A percentile compares a stretch with the other conserved stretches of the same genome.
Conservation (phyloP, 129 eudicot species). For the Lactuca saligna region DNA sequence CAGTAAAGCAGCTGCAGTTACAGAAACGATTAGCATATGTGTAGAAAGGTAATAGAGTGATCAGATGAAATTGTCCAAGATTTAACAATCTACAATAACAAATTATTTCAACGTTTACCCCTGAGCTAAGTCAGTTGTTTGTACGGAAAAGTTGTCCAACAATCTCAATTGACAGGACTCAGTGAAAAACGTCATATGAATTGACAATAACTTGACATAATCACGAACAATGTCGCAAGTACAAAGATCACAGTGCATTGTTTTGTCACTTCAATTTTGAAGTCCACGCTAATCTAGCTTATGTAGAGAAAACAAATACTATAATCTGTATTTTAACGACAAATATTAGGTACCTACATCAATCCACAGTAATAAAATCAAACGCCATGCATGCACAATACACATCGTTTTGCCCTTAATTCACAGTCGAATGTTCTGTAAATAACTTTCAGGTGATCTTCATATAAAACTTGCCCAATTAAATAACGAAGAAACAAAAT, state of each 20-base stretch:
- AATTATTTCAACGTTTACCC: slow-evolving; percentile 8
- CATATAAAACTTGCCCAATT: slow-evolving; percentile 3
- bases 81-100: background rate
- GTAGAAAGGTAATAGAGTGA: slow-evolving; percentile 5
- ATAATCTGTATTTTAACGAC: slow-evolving; percentile 2
- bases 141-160: background rate
- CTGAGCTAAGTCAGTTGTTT: background rate
- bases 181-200: background rate
- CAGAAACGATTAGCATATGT: slow-evolving; percentile 20
- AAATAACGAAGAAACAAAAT: slow-evolving; percentile 4
- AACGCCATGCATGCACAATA: background rate
- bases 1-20: slow-evolving; percentile 75
- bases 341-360: slow-evolving; percentile 1
- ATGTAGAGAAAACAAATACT: background rate
- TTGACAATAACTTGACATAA: slow-evolving; percentile 9
- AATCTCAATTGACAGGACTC: slow-evolving; percentile 8
- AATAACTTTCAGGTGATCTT: slow-evolving; percentile 13
- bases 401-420: slow-evolving; percentile 7
- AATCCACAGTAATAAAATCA: slow-evolving; percentile 10
- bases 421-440: slow-evolving; percentile 12
- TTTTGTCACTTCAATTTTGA: slow-evolving; percentile 5
- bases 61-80: background rate
- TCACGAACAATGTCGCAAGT: background rate
- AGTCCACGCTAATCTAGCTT: slow-evolving; percentile 5
- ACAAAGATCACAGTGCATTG: background rate